Conservation (phyloP, 2,329 filamentous ascomycete species). For the Colletotrichum sojae region DNA sequence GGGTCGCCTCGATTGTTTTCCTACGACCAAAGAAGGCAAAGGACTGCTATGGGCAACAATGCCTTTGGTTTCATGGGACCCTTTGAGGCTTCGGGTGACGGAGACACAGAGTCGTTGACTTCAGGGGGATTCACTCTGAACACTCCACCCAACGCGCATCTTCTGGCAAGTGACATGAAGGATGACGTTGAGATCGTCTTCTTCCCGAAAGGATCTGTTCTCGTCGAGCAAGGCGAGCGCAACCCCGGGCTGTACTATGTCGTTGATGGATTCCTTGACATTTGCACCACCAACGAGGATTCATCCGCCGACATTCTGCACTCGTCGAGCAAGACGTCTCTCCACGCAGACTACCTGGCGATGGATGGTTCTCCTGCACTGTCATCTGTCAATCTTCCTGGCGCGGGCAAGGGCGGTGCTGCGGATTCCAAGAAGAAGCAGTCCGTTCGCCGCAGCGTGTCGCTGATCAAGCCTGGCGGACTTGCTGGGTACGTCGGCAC, state of each 20-base stretch:
- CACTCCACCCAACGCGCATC: conserved; percentile 74
- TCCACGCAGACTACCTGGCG: conserved; percentile 38
- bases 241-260: conserved; percentile 98
- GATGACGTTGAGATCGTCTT: conserved; percentile 97
- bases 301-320: conserved; percentile 57
- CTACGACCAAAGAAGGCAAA: conserved; percentile 85
- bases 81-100: conserved; percentile 82
- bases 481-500: conserved; percentile 95
- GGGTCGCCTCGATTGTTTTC: conserved; percentile 88
- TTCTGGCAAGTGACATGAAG: conserved; percentile 83
- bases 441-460: conserved; percentile 77
- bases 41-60: conserved; percentile 80
- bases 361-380: conserved; percentile 31
- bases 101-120: conserved; percentile 88
- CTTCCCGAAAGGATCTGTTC: conserved; percentile 93
- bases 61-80: conserved; percentile 93
- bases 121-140: conserved; percentile 76
- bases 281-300: conserved; percentile 85
- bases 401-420: conserved; percentile 47
- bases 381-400: conserved; percentile 42
- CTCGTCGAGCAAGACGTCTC: conserved; percentile 51
- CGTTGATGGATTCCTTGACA: conserved; percentile 95
- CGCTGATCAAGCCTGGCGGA: conserved; percentile 93
- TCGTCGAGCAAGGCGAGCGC: conserved; percentile 97
- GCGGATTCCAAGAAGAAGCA: conserved; percentile 60